Conservation (phyloP, 1,139 yeast genomes). For the Candida buenavistaensis region DNA sequence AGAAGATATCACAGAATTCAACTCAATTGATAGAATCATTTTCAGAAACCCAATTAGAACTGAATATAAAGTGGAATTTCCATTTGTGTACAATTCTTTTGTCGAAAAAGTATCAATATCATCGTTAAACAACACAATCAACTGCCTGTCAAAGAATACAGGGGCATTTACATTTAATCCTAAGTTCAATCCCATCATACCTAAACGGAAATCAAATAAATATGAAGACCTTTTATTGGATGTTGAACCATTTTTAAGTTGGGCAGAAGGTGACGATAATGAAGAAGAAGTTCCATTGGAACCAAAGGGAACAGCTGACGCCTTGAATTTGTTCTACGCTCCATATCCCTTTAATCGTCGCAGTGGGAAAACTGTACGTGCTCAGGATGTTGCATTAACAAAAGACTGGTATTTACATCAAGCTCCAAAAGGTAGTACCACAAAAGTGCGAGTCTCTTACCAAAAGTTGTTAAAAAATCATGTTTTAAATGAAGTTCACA, state of each 20-base stretch:
- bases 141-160: too few relatives aligned
- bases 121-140: conserved; percentile 67
- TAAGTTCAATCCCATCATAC: conserved; percentile 55
- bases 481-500: conserved; percentile 72
- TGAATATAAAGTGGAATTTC: conserved; percentile 84
- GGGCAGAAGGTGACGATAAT: conserved; percentile 31
- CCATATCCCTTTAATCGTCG: conserved; percentile 83
- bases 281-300: conserved; percentile 24
- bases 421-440: conserved; percentile 58
- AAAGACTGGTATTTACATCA: conserved; percentile 82
- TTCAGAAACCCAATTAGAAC: conserved; percentile 75
- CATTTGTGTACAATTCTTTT: conserved; percentile 78
- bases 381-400: conserved; percentile 85
- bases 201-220: conserved; percentile 19
- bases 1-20: conserved; percentile 88
- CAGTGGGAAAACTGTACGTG: conserved; percentile 71
- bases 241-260: conserved; percentile 43
- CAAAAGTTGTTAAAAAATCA: conserved; percentile 78
- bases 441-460: conserved; percentile 81
- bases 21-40: conserved; percentile 82
- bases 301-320: conserved; percentile 50
- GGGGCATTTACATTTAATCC: conserved; percentile 59
- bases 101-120: conserved; percentile 64
- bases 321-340: conserved; percentile 72
- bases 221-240: conserved; percentile 36